Base-by-base conservation (phyloP, 2,329 filamentous ascomycete genomes). In the Calonectria hongkongensis region DNA sequence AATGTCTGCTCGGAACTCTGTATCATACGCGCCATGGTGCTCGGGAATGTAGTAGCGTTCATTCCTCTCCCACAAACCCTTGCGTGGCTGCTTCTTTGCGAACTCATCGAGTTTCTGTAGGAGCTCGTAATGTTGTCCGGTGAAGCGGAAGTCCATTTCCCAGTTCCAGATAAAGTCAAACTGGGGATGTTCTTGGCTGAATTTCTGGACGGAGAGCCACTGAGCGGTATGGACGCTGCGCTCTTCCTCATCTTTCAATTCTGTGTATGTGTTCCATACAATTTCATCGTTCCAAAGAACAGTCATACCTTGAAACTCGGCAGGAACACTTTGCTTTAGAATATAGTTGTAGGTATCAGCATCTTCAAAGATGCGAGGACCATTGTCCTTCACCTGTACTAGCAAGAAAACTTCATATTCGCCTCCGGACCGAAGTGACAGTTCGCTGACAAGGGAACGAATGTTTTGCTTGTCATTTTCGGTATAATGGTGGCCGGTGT, bases 111-210 rank as follows among this genome's bases (percentile, higher is more conserved):
- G 83, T 73, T 92, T 92, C 76, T 93, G 89, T 51, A 95, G 89
- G 75, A 96, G 90, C 78, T 96, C 93, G 83, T 96, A 96, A 84
- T 95, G 92, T 75, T 97, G 94, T 10, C 94, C 94, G 0, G 92
- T 95, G 80, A 94, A 93, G 60, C 95, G 89, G 39, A 93, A 92
- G 80, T 97, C 94, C 84, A 95, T 94, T 81, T 97, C 95, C 94
- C 94, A 96, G 82, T 96, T 96, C 94, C 94, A 97, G 77, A 95
- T 88, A 78, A 90, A 95, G 77, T 96, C 93, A 75, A 94, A 97
- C 78, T 96, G 92, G 0, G 94, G 94, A 78, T 95, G 92, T 63
- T 93, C 92, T 79, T 93, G 89, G 71, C 91, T 91, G 80, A 96
- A 95, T 83, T 92, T 93, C 81, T 95, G 94, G 2, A 95, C 88